Base-by-base conservation (phyloP, 805 yeast genomes). In the Yamadazyma akitaensis region DNA sequence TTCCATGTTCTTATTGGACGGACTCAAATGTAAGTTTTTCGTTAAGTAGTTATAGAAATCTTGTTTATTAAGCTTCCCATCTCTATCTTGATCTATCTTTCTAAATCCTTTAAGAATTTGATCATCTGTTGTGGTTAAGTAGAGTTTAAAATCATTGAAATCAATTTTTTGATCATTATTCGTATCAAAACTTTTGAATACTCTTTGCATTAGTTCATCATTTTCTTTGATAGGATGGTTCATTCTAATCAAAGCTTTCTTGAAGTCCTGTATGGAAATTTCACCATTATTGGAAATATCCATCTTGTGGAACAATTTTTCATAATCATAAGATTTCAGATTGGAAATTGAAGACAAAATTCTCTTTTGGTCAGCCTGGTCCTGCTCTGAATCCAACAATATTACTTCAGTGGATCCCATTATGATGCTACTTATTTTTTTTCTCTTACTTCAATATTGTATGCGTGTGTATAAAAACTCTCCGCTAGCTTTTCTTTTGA, bases 91-190 rank as follows among this genome's bases (percentile, higher is more conserved):
- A 62, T 88, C 96, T 33, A 88, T 75, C 46, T 70, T 77, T 43
- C 72, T 68, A 62, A 89, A 88, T 0, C 96, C 94, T 37, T 65
- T 68, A 31, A 75, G 73, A 47, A 88, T 84, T 59, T 86, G 92
- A 13, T 70, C 66, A 58, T 89, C 96, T 1, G 96, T 88, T 13
- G 72, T 72, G 9, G 70, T 60, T 24, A 86, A 75, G 64, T 87
- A 89, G 25, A 68, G 65, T 54, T 81, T 76, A 62, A 88, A 88
- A 57, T 84, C 88, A 16, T 73, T 74, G 53, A 78, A 82, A 57
- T 82, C 87, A 19, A 85, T 75, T 9, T 71, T 64, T 24, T 73
- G 66, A 52, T 84, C 89, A 12, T 76, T 64, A 49, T 82, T 76
- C 31, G 73, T 61, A 59, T 82, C 88, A 56, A 87, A 76, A 1